A percentile compares a stretch with the other conserved stretches of the same genome.
These are phyloP conservation scores for Sequoia sempervirens DNA, from an alignment of 75 land plant genomes.

Conservation along the genomic window DNA sequence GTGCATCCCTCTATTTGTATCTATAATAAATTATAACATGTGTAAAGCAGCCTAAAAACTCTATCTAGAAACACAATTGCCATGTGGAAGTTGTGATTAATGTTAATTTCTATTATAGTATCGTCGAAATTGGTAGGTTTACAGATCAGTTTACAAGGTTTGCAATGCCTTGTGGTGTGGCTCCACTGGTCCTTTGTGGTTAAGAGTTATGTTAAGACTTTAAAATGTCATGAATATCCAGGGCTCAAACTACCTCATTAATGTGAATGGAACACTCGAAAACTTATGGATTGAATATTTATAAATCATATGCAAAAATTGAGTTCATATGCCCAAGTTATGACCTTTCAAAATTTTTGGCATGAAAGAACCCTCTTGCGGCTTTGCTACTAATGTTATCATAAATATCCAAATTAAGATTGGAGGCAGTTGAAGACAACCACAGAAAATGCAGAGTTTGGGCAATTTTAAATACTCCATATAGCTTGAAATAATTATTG, in stretches of 20 bases:
- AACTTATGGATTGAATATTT: not conserved
- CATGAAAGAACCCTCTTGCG: not conserved
- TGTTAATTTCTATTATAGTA: not conserved
- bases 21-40: too few relatives aligned
- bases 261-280: not conserved
- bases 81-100: not conserved
- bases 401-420: not conserved
- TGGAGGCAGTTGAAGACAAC: not conserved
- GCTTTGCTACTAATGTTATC: not conserved
- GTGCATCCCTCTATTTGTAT: not conserved
- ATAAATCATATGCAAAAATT: too few relatives aligned
- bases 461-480: not conserved
- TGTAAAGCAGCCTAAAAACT: not conserved
- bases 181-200: not conserved
- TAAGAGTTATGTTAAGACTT: not conserved
- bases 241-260: not conserved
- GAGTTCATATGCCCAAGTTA: not conserved
- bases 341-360: not conserved
- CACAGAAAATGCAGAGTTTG: not conserved
- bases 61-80: too few relatives aligned
- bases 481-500: not conserved
- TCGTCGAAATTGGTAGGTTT: not conserved
- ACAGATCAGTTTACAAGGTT: not conserved
- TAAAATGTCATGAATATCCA: not conserved
- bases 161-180: not conserved